A percentile compares a stretch with the other conserved stretches of the same genome.
phyloP scores from a whole-genome alignment of 108 stramenopile species.

The Schizochytrium sp. region DNA sequence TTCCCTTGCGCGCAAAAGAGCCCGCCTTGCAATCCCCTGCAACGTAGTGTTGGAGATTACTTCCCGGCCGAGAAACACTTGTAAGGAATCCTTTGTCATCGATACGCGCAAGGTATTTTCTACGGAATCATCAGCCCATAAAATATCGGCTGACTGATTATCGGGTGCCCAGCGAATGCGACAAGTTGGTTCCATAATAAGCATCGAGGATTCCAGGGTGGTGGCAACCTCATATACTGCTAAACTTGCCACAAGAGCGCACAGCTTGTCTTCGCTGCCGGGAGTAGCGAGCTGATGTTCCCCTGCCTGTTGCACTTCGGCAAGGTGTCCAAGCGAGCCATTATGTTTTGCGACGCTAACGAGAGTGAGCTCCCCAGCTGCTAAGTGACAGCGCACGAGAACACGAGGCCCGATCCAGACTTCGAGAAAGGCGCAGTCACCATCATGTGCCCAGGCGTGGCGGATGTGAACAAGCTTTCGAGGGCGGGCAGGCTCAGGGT shows the following conservation, averaged over 20 bases:
- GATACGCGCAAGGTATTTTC: neutral
- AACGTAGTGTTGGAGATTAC: neutral
- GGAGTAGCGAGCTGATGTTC: conserved; percentile 22
- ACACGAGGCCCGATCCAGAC: conserved; percentile 26
- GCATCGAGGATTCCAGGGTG: neutral
- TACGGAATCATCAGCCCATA: neutral
- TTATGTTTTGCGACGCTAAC: conserved; percentile 13
- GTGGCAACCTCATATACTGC: neutral
- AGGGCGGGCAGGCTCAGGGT: conserved; percentile 7
- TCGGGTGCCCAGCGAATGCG: conserved; percentile 36
- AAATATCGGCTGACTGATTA: neutral
- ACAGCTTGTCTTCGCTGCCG: conserved; percentile 12
- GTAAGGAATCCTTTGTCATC: neutral
- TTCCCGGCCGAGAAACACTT: neutral
- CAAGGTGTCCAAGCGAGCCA: conserved; percentile 1
- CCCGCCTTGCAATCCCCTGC: neutral
- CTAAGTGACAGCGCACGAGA: conserved; percentile 6
- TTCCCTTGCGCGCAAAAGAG: neutral
- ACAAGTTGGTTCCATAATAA: neutral
- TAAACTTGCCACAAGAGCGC: conserved; percentile 3
- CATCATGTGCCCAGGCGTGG: conserved; percentile 13
- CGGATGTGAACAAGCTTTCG: conserved; percentile 28
- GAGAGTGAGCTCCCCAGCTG: conserved; percentile 8
- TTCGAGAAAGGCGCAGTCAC: conserved; percentile 9
- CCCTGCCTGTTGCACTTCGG: neutral